Evolutionary conservation across 305 asterid species (phyloP), one percentile per base, ranked within the genome.

Genomic region (Rubia peregrina): DNA sequence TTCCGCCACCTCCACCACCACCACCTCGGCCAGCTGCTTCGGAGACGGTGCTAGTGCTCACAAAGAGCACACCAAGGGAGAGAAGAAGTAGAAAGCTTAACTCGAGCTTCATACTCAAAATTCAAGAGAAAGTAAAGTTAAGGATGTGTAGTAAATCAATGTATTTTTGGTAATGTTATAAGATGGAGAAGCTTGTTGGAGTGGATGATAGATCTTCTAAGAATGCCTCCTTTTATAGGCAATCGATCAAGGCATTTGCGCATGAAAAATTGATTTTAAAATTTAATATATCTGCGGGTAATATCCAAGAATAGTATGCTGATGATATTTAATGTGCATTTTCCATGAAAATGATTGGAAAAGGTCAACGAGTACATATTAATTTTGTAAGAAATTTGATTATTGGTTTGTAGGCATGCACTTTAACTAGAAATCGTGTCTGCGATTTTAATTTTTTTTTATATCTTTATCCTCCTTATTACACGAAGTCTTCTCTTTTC

Each of bases 31-130:
- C 73, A 48, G n/a, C 55, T 3, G 55, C 55, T 13, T n/a, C 55
- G 55, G 55, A 3, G 55, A 48, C 19, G 7, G 14, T 48, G 55
- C 14, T 48, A n/a, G 55, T n/a, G n/a, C 7, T 48, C 41, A 67
- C 74, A 33, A 30, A 68, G 43, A 33, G 66, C 61, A 55, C 68
- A 61, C 63, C 33, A 44, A 78, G 42, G 67, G 68, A 72, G 51
- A 72, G 64, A 22, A 72, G 16, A 49, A 72, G 64, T 17, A 63
- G 53, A 19, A 33, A 51, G 49, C 70, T 21, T 0, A 46, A 44
- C 14, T 17, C 36, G 14, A 38, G 3, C 40, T 65, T 51, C 75
- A 72, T 72, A 36, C 49, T 72, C 0, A 9, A 26, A n/a, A 6
- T 17, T 9, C 3, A 30, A 17, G 57, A 51, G 21, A 33, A 42